A percentile compares a stretch with the other conserved stretches of the same genome.
Conservation (phyloP, 805 yeast species). For the Teunomyces gatunensis region DNA sequence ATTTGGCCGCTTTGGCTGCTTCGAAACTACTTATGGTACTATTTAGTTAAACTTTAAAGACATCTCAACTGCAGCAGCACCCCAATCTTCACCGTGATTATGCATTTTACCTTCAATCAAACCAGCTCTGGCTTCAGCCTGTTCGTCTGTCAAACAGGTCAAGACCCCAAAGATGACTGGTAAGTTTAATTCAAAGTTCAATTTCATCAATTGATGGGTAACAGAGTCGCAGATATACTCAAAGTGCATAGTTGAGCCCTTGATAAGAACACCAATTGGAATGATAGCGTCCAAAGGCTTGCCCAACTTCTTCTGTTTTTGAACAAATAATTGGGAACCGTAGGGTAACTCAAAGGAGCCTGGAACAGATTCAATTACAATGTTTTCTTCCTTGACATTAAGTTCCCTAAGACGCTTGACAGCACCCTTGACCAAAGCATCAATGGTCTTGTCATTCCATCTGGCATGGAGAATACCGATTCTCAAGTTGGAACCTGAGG, state of each 20-base stretch:
- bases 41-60: constrained; percentile 29
- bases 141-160: constrained; percentile 91
- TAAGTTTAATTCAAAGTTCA: constrained; percentile 63
- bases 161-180: constrained; percentile 94
- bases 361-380: constrained; percentile 82
- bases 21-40: background rate
- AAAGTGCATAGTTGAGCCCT: constrained; percentile 97
- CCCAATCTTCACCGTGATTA: constrained; percentile 99
- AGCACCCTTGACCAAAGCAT: constrained; percentile 79
- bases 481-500: constrained; percentile 48
- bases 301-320: constrained; percentile 40
- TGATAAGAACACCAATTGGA: constrained; percentile 91
- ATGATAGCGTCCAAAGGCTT: constrained; percentile 76
- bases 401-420: constrained; percentile 52
- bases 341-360: constrained; percentile 94
- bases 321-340: constrained; percentile 59
- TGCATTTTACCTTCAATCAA: constrained; percentile 71
- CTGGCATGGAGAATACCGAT: constrained; percentile 93
- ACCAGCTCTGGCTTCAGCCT: constrained; percentile 92
- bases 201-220: constrained; percentile 77
- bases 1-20: too few relatives aligned
- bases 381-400: constrained; percentile 76
- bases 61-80: constrained; percentile 98
- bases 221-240: constrained; percentile 94
- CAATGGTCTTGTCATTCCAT: constrained; percentile 83